Percentiles rank a stretch among this genome's conserved stretches.
Conservation (phyloP, 2,329 filamentous ascomycete genomes). For the Fusarium pseudocircinatum region DNA sequence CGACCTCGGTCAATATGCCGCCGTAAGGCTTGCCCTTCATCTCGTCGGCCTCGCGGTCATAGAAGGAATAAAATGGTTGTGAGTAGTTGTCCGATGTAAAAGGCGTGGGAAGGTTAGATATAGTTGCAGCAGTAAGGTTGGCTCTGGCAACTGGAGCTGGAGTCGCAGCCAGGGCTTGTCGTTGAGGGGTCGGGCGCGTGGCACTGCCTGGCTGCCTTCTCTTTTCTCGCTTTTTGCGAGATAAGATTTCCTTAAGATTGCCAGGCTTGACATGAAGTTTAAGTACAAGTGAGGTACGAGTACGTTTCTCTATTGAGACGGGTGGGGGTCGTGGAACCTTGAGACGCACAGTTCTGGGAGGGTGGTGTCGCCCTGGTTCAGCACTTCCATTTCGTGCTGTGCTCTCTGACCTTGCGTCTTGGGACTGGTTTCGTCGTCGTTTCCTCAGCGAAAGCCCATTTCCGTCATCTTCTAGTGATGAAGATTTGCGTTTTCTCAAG, state of each 20-base stretch:
- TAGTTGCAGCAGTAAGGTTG: slow-evolving; percentile 29
- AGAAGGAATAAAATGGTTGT: slow-evolving; percentile 87
- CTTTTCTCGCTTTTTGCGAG: slow-evolving; percentile 48
- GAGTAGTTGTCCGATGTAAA: slow-evolving; percentile 69
- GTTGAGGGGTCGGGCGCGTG: slow-evolving; percentile 36
- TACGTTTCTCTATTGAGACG: slow-evolving; percentile 54
- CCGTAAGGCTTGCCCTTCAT: slow-evolving; percentile 94
- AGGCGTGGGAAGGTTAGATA: slow-evolving; percentile 61
- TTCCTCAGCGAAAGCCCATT: slow-evolving; percentile 62
- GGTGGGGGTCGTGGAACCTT: slow-evolving; percentile 55
- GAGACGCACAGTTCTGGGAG: slow-evolving; percentile 68
- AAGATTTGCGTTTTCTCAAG: slow-evolving; percentile 85
- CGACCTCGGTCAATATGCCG: slow-evolving; percentile 86
- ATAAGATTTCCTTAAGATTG: slow-evolving; percentile 51
- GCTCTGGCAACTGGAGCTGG: slow-evolving; percentile 33
- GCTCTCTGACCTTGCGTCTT: slow-evolving; percentile 53
- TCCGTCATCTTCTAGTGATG: slow-evolving; percentile 72
- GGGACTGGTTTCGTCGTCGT: slow-evolving; percentile 59
- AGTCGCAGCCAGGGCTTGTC: slow-evolving; percentile 27
- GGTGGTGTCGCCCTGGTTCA: slow-evolving; percentile 45
- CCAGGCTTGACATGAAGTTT: slow-evolving; percentile 51
- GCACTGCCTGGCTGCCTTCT: slow-evolving; percentile 40
- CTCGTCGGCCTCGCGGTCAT: slow-evolving; percentile 89
- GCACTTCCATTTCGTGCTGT: slow-evolving; percentile 45
- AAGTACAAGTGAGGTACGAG: slow-evolving; percentile 48